Evolutionary conservation across 73 alveolate species (phyloP).

Genomic region (Stentor roeselii): DNA sequence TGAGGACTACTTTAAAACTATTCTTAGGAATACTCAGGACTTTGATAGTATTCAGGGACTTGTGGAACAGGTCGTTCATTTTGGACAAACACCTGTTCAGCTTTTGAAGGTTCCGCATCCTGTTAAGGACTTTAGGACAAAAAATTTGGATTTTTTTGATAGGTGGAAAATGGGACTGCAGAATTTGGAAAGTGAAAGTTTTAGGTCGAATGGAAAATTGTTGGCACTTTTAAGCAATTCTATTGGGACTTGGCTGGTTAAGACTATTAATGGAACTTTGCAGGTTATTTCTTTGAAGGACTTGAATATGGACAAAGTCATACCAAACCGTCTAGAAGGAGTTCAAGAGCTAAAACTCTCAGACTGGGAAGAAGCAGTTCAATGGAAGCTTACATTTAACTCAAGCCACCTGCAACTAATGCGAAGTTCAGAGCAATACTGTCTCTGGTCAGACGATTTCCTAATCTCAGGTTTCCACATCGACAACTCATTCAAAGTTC

Average conservation of each 20-base stretch:
- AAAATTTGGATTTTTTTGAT: neutral
- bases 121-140: neutral
- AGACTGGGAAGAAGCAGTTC: conserved; percentile 26
- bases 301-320: neutral
- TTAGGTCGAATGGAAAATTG: neutral
- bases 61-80: conserved; percentile 18
- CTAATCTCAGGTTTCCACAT: conserved; percentile 27
- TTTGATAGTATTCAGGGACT: neutral
- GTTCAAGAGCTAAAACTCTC: neutral
- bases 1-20: conserved; percentile 53
- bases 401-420: neutral
- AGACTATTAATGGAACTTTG: neutral
- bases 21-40: neutral
- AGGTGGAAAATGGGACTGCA: neutral
- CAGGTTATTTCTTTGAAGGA: neutral
- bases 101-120: conserved; percentile 11
- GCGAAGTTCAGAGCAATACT: conserved; percentile 1
- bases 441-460: neutral
- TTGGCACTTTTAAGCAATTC: neutral
- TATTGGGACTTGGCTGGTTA: neutral
- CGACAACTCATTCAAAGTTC: conserved; percentile 22
- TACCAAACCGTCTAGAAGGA: neutral
- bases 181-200: neutral
- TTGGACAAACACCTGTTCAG: conserved; percentile 28
- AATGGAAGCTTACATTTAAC: conserved; percentile 4